Evolutionary conservation across 139 green algal genomes (phyloP).

Genomic region (Micractinium sp.): DNA sequence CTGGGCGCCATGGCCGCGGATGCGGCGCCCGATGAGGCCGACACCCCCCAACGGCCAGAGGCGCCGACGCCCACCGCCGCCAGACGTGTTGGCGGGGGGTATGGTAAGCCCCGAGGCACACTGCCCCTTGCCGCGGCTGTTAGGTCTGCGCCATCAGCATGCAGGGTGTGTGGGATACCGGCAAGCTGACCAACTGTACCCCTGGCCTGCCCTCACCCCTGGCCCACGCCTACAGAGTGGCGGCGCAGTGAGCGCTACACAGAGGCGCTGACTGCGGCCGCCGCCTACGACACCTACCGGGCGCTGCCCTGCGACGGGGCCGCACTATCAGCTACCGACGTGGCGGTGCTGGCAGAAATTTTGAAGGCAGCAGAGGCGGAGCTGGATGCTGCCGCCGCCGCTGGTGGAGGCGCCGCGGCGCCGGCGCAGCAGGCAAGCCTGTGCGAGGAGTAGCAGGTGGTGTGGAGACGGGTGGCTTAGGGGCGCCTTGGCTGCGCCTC

Average conservation of each 20-base stretch:
- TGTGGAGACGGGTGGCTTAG: no score
- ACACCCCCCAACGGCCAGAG: background rate
- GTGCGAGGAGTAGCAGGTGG: background rate
- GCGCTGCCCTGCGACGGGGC: background rate
- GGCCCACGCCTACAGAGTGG: background rate
- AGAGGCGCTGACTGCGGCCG: background rate
- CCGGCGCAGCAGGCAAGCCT: background rate
- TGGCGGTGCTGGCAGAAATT: conserved; percentile 1
- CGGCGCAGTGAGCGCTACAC: background rate
- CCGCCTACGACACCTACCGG: background rate
- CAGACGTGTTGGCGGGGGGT: background rate
- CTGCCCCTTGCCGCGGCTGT: no score
- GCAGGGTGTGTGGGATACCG: no score
- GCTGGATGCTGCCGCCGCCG: background rate
- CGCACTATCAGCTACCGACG: background rate
- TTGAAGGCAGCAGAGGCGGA: background rate
- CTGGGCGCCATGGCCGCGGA: background rate
- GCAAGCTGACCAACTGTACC: no score
- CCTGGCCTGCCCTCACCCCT: no score
- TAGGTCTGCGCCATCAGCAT: no score
- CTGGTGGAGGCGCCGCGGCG: background rate
- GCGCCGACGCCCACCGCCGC: background rate
- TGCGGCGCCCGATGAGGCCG: background rate
- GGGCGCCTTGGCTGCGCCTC: no score
- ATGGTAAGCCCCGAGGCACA: no score